Evolutionary conservation across 129 eudicot genomes (phyloP).

Genomic region (Lonicera japonica): DNA sequence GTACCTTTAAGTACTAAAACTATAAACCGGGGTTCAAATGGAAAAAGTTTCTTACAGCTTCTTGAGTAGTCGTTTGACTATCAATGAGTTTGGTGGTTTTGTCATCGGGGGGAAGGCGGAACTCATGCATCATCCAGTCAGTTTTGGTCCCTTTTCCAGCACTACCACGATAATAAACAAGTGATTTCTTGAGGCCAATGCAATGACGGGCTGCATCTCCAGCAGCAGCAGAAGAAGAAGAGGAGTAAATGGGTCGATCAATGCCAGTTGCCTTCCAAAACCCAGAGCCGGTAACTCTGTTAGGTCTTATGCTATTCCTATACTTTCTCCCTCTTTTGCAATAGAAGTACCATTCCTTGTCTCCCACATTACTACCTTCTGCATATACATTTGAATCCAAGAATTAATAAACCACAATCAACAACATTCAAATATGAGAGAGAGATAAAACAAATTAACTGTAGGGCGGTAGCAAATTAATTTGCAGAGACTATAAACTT

Average conservation of each 20-base stretch:
- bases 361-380: constrained; percentile 60
- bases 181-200: constrained; percentile 74
- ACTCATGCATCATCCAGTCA: constrained; percentile 94
- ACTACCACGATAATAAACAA: constrained; percentile 70
- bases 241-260: constrained; percentile 59
- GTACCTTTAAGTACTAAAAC: too few relatives aligned
- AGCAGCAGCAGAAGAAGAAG: neutral
- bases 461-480: too few relatives aligned
- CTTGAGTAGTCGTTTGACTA: constrained; percentile 24
- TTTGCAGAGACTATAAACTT: too few relatives aligned
- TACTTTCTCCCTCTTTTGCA: constrained; percentile 94
- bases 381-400: constrained; percentile 2
- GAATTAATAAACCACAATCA: neutral
- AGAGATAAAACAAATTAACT: too few relatives aligned
- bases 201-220: constrained; percentile 26
- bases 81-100: constrained; percentile 14
- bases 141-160: constrained; percentile 89
- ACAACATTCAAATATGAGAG: neutral
- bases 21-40: neutral
- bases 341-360: constrained; percentile 89
- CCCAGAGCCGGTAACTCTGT: constrained; percentile 92
- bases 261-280: constrained; percentile 98
- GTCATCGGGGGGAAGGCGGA: constrained; percentile 52
- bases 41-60: constrained; percentile 55
- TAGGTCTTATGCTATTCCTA: constrained; percentile 86